These are phyloP conservation scores for Suillus sp. DNA, from an alignment of 768 basidiomycete genomes.

Conservation along the genomic window DNA sequence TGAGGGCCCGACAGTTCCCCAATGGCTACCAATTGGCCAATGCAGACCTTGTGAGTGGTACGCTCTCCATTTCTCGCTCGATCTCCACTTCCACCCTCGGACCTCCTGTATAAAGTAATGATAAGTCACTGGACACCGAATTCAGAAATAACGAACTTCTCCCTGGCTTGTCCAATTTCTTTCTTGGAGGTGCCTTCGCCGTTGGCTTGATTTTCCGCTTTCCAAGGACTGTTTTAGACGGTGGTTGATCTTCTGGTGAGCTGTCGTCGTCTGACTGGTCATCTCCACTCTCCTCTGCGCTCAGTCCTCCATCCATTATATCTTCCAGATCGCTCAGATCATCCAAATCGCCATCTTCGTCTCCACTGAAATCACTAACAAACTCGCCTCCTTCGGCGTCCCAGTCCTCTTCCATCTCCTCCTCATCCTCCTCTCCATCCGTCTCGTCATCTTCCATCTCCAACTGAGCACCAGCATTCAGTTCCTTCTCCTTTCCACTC, in stretches of 20 bases:
- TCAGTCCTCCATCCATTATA: constrained; percentile 42
- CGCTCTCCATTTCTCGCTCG: constrained; percentile 85
- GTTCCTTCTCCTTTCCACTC: constrained; percentile 43
- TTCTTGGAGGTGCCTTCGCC: constrained; percentile 45
- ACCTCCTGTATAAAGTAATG: constrained; percentile 47
- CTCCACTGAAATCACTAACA: constrained; percentile 56
- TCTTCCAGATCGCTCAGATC: constrained; percentile 70
- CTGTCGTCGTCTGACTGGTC: constrained; percentile 43
- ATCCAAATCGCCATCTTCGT: constrained; percentile 46
- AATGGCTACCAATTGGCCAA: constrained; percentile 54
- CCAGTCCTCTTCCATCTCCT: constrained; percentile 50
- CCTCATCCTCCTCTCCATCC: constrained; percentile 52
- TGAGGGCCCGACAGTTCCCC: not conserved
- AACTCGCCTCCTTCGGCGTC: constrained; percentile 54
- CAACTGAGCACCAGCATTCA: constrained; percentile 43
- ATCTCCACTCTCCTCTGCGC: constrained; percentile 47
- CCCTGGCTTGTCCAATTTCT: constrained; percentile 60
- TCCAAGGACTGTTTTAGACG: constrained; percentile 50
- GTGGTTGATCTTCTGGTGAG: constrained; percentile 39
- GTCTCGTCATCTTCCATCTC: constrained; percentile 59
- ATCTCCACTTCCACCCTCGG: constrained; percentile 94
- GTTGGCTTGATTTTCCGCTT: constrained; percentile 65
- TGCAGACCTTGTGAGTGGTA: constrained; percentile 53
- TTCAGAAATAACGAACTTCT: constrained; percentile 50
- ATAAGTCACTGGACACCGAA: constrained; percentile 16